phyloP scores from a whole-genome alignment of 495 filamentous ascomycete species.

The Hyaloscypha variabilis region DNA sequence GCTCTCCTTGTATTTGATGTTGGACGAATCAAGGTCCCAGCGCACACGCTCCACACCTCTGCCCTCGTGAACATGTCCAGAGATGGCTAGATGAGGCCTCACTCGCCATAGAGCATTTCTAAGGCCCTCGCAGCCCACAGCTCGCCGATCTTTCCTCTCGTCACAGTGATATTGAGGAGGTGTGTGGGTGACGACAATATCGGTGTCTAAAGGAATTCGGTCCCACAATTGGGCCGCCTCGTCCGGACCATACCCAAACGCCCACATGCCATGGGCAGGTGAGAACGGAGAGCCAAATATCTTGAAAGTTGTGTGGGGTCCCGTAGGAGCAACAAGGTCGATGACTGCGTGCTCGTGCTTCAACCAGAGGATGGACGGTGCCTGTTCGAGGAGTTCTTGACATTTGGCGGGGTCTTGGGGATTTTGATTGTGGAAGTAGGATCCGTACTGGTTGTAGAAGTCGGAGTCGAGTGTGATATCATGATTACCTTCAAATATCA shows the following conservation, averaged over 20 bases:
- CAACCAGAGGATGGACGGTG: slow-evolving; percentile 64
- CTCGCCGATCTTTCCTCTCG: slow-evolving; percentile 47
- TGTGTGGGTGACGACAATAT: slow-evolving; percentile 88
- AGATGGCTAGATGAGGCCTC: slow-evolving; percentile 81
- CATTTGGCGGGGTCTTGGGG: slow-evolving; percentile 59
- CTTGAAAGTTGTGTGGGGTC: slow-evolving; percentile 68
- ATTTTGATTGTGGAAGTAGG: slow-evolving; percentile 59
- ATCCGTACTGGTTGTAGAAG: slow-evolving; percentile 62
- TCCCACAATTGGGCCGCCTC: slow-evolving; percentile 55
- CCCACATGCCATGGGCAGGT: slow-evolving; percentile 66
- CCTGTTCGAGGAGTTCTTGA: slow-evolving; percentile 54
- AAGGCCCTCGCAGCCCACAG: slow-evolving; percentile 70
- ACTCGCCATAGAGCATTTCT: slow-evolving; percentile 71
- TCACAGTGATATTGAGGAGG: slow-evolving; percentile 78
- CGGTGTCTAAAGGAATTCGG: slow-evolving; percentile 66
- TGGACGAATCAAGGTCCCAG: slow-evolving; percentile 49
- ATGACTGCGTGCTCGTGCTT: slow-evolving; percentile 63
- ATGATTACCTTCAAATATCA: slow-evolving; percentile 65
- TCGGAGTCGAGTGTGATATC: slow-evolving; percentile 70
- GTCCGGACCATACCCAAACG: slow-evolving; percentile 64
- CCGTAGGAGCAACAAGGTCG: slow-evolving; percentile 55
- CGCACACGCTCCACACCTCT: slow-evolving; percentile 59
- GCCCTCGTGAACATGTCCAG: slow-evolving; percentile 82
- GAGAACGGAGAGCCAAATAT: slow-evolving; percentile 79
- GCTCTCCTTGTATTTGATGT: slow-evolving; percentile 36